Base-by-base conservation (phyloP, 2,329 filamentous ascomycete species). In the Pestalotiopsis sp. region DNA sequence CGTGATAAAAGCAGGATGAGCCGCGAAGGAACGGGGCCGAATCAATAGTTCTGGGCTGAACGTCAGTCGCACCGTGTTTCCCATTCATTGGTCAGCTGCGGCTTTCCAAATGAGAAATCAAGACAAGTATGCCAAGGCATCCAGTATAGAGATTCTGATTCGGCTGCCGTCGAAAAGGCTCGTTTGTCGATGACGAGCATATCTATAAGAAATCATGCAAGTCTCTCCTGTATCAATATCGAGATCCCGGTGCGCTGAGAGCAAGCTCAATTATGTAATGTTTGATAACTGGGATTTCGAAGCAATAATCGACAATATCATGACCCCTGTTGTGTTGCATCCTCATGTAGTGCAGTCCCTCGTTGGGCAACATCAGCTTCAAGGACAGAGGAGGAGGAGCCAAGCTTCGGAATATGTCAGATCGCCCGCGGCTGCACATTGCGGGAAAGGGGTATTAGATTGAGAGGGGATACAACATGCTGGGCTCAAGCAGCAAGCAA, bases 1-100 rank as follows among this genome's bases (percentile, higher is more conserved):
- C 57, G 12, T 17, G 56, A 23, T 41, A 38, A n/a, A 4, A 17
- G 20, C 4, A 14, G 23, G 60, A n/a, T 38, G 9, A 25, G 38
- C 11, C 25, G 36, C 23, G 13, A 17, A 25, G 14, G 20, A 17
- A 13, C 12, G 12, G 49, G 38, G 31, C 31, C 49, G 23, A 25
- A 65, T 65, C 62, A 27, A 49, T 49, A 49, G 62, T 65, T 20
- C 6, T 38, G 39, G 20, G 13, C n/a, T 36, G 31, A 36, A 20
- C 49, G 62, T 27, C 14, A 56, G 62, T 65, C 20, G 23, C 45
- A 56, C 45, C 7, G 38, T 65, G 45, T 65, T 39, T 65, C 62
- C n/a, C 20, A 39, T n/a, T 65, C n/a, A 49, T 65, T 65, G 62
- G 39, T 49, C 62, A 56, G 23, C 39, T 65, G 62, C 23, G 17